A percentile compares a stretch with the other conserved stretches of the same genome.
phyloP scores from a whole-genome alignment of 2,329 filamentous ascomycete genomes.

The Cercospora nicotianae region DNA sequence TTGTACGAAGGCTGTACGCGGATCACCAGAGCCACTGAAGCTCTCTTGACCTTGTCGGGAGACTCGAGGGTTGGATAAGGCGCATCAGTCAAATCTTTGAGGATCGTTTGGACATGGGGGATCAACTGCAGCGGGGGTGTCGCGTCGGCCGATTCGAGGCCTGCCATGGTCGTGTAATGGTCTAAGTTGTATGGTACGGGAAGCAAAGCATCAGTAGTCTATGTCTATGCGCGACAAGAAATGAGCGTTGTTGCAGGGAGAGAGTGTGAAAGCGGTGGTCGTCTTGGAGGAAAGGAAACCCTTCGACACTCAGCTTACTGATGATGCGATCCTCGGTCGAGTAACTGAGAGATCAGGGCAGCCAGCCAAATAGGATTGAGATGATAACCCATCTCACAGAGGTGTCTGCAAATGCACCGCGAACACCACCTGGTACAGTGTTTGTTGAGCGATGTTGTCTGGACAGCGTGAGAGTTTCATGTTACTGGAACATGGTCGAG shows the following conservation, averaged over 20 bases:
- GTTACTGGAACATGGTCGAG: neutral
- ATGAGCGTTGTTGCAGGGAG: neutral
- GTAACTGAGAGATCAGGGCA: neutral
- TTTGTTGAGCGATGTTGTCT: neutral
- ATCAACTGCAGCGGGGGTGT: constrained; percentile 34
- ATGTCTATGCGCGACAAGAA: neutral
- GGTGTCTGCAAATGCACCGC: neutral
- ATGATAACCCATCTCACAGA: neutral
- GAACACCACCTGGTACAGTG: neutral
- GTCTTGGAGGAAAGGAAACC: neutral
- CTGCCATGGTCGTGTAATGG: constrained; percentile 11
- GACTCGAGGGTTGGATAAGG: constrained; percentile 53
- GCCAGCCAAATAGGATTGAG: neutral
- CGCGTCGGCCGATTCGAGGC: neutral
- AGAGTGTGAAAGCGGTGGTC: neutral
- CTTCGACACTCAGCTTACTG: neutral
- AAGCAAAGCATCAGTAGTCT: neutral
- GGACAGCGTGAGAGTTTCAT: neutral
- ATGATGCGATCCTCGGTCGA: neutral
- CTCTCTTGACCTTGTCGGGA: constrained; percentile 57
- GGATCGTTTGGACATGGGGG: constrained; percentile 44
- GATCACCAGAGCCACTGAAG: constrained; percentile 66
- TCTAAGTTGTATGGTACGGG: neutral
- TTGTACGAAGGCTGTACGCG: constrained; percentile 60
- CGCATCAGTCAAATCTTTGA: constrained; percentile 45